Base-by-base conservation (phyloP, 225 moss, liverwort and hornwort genomes). In the Marchantia polymorpha region DNA sequence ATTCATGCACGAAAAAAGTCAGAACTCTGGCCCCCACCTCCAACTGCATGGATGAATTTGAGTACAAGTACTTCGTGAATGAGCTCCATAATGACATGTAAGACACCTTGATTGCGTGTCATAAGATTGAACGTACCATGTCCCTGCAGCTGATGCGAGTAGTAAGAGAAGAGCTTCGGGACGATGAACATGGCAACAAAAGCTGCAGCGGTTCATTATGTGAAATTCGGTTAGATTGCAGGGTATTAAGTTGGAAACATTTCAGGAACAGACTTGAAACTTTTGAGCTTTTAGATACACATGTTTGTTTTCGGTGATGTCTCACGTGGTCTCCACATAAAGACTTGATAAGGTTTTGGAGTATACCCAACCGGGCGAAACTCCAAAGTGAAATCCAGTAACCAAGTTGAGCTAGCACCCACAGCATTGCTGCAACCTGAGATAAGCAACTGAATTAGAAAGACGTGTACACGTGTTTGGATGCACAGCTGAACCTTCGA, bases 391-490 rank as follows among this genome's bases (percentile, higher is more conserved):
- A 91, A 80, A 95, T 83, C 31, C 90, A 84, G 75, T 89, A 93
- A 61, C 97, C 97, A 70, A 89, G 78, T 87, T 93, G 95, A 25
- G 91, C 89, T 66, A 99, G 82, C 74, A 92, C 60, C 97, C 94
- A 99, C 80, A 99, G 84, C 63, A 93, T 86, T 31, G 90, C 75
- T 75, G 97, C 94, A 77, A 95, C 93, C 97, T 99, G 89, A 72
- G 74, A 83, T 25, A 31, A 27, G 53, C 10, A 22, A 26, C 9
- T 15, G 50, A 27, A 76, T 69, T 54, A 73, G 39, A 78, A 4
- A 67, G 10, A 49, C 14, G 11, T 10, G 4, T 23, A 49, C 23
- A 55, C 7, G 20, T 47, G 46, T 47, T 20, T 70, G 5, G 15
- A 26, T 48, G 70, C 46, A 17, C 16, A 47, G 49, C 5, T 72